These are phyloP conservation scores for Aspergillus intermedius DNA, from an alignment of 2,329 filamentous ascomycete species.

Conservation along the genomic window DNA sequence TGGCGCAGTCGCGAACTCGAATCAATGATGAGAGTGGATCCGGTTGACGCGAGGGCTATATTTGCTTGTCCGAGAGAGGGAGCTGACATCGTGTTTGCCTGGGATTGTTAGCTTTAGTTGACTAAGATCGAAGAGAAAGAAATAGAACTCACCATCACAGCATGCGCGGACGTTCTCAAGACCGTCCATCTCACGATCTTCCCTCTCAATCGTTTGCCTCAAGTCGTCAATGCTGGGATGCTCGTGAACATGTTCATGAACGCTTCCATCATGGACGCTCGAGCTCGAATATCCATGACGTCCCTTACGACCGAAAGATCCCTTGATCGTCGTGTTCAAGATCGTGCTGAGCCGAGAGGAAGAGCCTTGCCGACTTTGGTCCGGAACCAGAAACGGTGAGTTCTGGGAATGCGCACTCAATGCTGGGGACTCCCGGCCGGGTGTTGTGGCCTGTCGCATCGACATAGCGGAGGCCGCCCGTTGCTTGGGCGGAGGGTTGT, in stretches of 20 bases:
- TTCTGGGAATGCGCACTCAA: conserved; percentile 26
- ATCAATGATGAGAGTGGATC: conserved; percentile 29
- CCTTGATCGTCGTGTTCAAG: conserved; percentile 42
- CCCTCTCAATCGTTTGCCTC: conserved; percentile 65
- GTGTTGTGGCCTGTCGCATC: conserved; percentile 29
- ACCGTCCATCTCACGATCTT: conserved; percentile 61
- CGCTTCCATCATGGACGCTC: conserved; percentile 34
- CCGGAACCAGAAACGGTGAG: conserved; percentile 27
- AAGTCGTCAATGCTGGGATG: conserved; percentile 59
- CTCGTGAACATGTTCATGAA: conserved; percentile 18
- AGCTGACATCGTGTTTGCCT: conserved; percentile 67
- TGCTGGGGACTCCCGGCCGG: conserved; percentile 31
- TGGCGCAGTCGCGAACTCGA: conserved; percentile 19
- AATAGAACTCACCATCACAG: conserved; percentile 72
- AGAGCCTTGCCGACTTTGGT: conserved; percentile 36
- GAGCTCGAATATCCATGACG: conserved; percentile 29
- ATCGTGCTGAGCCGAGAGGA: conserved; percentile 44
- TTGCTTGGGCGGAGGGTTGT: conserved; percentile 51
- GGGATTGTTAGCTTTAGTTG: neutral
- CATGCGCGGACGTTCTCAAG: conserved; percentile 95
- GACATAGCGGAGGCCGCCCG: conserved; percentile 35
- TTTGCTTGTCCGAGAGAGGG: conserved; percentile 35
- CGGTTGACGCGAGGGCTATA: conserved; percentile 36
- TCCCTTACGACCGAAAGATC: conserved; percentile 45
- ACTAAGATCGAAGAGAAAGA: neutral